A percentile compares a stretch with the other conserved stretches of the same genome.
These are phyloP conservation scores for Termitomyces sp. DNA, from an alignment of 768 basidiomycete species.

Conservation along the genomic window DNA sequence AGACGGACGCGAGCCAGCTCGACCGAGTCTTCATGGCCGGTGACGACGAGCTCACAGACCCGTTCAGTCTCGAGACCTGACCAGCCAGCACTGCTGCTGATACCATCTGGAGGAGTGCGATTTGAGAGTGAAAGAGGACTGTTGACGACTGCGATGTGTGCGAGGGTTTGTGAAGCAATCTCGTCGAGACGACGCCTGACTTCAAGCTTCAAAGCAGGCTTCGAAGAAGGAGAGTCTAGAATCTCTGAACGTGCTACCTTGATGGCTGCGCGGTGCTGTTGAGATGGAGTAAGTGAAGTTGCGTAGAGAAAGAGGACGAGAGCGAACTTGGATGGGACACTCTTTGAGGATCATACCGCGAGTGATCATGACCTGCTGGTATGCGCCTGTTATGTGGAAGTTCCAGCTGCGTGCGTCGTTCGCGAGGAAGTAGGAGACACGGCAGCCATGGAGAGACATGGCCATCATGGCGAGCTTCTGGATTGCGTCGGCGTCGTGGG, in stretches of 20 bases:
- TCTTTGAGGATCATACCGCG: slow-evolving; percentile 88
- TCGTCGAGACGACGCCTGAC: slow-evolving; percentile 88
- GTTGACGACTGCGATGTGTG: slow-evolving; percentile 93
- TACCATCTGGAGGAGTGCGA: slow-evolving; percentile 73
- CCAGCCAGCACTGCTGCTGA: slow-evolving; percentile 75
- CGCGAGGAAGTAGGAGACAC: slow-evolving; percentile 73
- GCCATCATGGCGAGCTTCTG: slow-evolving; percentile 77
- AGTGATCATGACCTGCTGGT: slow-evolving; percentile 90
- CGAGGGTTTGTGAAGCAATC: slow-evolving; percentile 87
- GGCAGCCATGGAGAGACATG: slow-evolving; percentile 77
- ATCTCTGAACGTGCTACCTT: slow-evolving; percentile 92
- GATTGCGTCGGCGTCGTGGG: slow-evolving; percentile 68
- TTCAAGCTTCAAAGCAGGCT: slow-evolving; percentile 77
- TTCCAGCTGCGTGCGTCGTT: slow-evolving; percentile 80
- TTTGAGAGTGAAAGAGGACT: slow-evolving; percentile 72
- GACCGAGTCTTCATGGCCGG: slow-evolving; percentile 84
- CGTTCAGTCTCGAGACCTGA: slow-evolving; percentile 92
- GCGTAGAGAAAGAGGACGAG: slow-evolving; percentile 12
- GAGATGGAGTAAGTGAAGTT: slow-evolving; percentile 10
- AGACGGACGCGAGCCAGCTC: slow-evolving; percentile 88
- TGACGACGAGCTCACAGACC: slow-evolving; percentile 89
- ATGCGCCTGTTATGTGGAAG: slow-evolving; percentile 86
- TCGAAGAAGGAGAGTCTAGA: slow-evolving; percentile 77
- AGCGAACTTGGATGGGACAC: slow-evolving; percentile 74
- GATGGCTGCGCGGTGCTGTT: slow-evolving; percentile 79